Evolutionary conservation across 768 basidiomycete genomes (phyloP), one percentile per base, ranked within the genome.

Genomic region (Russula brevipes): DNA sequence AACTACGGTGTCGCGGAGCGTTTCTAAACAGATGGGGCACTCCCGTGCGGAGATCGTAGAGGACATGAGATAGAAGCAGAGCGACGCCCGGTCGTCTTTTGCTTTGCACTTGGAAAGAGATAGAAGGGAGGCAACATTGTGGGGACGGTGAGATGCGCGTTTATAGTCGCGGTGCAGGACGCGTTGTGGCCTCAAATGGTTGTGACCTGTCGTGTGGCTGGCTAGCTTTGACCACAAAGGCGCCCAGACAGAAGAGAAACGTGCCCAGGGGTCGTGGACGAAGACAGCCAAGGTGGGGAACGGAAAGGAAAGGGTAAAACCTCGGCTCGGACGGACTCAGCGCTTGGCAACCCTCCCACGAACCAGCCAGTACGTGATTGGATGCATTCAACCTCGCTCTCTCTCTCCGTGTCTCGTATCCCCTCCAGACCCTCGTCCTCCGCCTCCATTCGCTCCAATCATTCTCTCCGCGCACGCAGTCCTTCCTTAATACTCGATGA

Each of bases 401-500:
- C 57, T 0, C 47, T 64, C 16, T 55, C 61, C 4, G 11, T 66
- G 6, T 51, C 45, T 8, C 49, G 63, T n/a, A 6, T 45, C n/a
- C 51, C 49, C 16, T 46, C 65, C 8, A 49, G 67, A 24, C 67
- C 67, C 0, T 67, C 66, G 0, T 68, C 67, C 1, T 55, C 57
- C 5, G 56, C 54, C 36, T 68, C 67, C 1, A 39, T 30, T 33
- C 67, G 67, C 24, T 65, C 64, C 36, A 19, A 14, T 16, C 14
- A 50, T 16, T 66, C 67, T 1, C 36, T 24, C 11, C 61, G 67
- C 17, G 53, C 67, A 1, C 51, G 33, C 10, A 68, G 67, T 41
- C 67, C 67, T n/a, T 60, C 67, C 17, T 24, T 66, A 46, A 50
- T 47, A 33, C 36, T 54, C 38, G 67, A 67, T 61, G 67, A 68